These are phyloP conservation scores for Zasmidium citrigriseum DNA, from an alignment of 2,329 filamentous ascomycete species.

Conservation along the genomic window DNA sequence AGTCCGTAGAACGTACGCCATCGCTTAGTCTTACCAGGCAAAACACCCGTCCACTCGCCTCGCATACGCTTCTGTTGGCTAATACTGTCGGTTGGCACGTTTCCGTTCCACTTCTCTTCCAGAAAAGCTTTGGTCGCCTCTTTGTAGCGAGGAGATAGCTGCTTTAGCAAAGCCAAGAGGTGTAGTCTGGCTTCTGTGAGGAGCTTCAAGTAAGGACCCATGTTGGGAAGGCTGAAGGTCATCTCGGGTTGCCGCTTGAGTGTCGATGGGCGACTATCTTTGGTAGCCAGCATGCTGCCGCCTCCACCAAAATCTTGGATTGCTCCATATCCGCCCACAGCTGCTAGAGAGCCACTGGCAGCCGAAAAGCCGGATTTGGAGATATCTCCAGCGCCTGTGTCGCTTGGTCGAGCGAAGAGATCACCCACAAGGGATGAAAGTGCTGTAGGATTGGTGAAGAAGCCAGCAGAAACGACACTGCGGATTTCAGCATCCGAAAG, in stretches of 20 bases:
- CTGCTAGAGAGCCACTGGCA: conserved; percentile 67
- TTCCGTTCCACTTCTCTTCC: conserved; percentile 71
- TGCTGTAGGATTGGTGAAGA: conserved; percentile 58
- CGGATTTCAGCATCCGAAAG: conserved; percentile 55
- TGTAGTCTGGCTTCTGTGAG: conserved; percentile 63
- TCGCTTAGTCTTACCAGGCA: conserved; percentile 64
- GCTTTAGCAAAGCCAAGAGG: conserved; percentile 59
- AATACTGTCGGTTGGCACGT: conserved; percentile 52
- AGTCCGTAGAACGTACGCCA: conserved; percentile 73
- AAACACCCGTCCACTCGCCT: conserved; percentile 58
- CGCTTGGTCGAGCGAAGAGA: conserved; percentile 44
- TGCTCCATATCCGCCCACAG: conserved; percentile 68
- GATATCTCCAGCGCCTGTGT: conserved; percentile 49
- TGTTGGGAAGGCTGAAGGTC: conserved; percentile 66
- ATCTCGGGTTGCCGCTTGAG: conserved; percentile 30
- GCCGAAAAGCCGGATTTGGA: conserved; percentile 62
- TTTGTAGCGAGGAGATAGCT: conserved; percentile 56
- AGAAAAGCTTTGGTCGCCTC: conserved; percentile 65
- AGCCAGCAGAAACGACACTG: conserved; percentile 65
- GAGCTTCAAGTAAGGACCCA: conserved; percentile 68
- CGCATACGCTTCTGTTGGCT: conserved; percentile 53
- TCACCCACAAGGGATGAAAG: conserved; percentile 40
- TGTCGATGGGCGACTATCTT: conserved; percentile 27
- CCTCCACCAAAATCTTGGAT: conserved; percentile 65
- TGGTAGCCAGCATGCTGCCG: conserved; percentile 33